Conservation (phyloP, 805 yeast species). For the Vanderwaltozyma yarrowii region DNA sequence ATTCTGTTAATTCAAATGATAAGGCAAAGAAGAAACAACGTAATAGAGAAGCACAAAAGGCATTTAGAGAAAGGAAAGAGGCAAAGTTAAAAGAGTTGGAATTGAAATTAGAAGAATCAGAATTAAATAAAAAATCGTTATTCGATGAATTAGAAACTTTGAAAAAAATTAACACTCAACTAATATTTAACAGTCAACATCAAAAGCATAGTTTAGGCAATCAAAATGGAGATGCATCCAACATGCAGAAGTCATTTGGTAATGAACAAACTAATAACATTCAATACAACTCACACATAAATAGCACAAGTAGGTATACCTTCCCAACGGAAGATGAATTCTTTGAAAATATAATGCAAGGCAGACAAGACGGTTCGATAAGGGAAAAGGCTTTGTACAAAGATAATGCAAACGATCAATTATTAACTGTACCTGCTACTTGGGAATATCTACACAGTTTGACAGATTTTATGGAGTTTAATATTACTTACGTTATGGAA, state of each 20-base stretch:
- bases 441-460: constrained; percentile 66
- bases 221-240: too few relatives aligned
- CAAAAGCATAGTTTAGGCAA: too few relatives aligned
- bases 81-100: constrained; percentile 59
- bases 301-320: constrained; percentile 3
- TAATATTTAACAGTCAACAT: constrained; percentile 24
- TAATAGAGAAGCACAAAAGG: constrained; percentile 80
- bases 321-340: constrained; percentile 25
- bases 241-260: too few relatives aligned
- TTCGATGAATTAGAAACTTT: constrained; percentile 43
- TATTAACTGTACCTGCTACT: constrained; percentile 65
- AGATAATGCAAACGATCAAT: constrained; percentile 31
- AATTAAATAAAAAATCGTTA: constrained; percentile 40
- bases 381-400: constrained; percentile 5
- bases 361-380: not conserved
- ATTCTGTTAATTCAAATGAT: constrained; percentile 25
- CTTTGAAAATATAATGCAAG: constrained; percentile 13
- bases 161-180: constrained; percentile 45
- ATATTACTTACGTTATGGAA: constrained; percentile 48
- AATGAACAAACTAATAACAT: too few relatives aligned
- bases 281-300: too few relatives aligned
- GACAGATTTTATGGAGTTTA: constrained; percentile 34
- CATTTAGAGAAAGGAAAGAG: constrained; percentile 76
- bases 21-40: constrained; percentile 60
- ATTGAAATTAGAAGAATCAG: constrained; percentile 46